A percentile compares a stretch with the other conserved stretches of the same genome.
These are phyloP conservation scores for Arachnomyces sp. DNA, from an alignment of 2,329 filamentous ascomycete genomes.

Conservation along the genomic window DNA sequence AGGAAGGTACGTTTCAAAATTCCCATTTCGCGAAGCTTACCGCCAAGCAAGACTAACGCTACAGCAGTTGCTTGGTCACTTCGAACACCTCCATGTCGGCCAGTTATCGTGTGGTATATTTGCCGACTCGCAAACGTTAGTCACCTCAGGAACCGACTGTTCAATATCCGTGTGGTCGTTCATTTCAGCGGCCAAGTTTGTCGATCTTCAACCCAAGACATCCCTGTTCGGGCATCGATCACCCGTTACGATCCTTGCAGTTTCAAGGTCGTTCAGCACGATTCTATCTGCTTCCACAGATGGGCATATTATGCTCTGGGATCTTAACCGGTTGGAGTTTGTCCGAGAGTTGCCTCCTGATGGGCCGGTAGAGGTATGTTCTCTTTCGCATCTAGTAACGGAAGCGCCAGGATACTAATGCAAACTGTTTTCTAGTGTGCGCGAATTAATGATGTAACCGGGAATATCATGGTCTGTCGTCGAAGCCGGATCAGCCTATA, in stretches of 20 bases:
- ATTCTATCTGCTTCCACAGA: slow-evolving; percentile 77
- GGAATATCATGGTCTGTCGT: slow-evolving; percentile 79
- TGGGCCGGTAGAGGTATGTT: slow-evolving; percentile 41
- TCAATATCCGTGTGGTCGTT: slow-evolving; percentile 80
- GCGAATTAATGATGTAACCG: slow-evolving; percentile 80
- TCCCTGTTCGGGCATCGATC: slow-evolving; percentile 87
- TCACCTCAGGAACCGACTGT: slow-evolving; percentile 89
- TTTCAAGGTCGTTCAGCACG: slow-evolving; percentile 80
- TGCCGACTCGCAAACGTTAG: slow-evolving; percentile 79
- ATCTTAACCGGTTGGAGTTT: slow-evolving; percentile 83
- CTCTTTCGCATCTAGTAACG: slow-evolving; percentile 8
- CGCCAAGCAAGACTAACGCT: background rate
- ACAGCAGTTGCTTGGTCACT: slow-evolving; percentile 63
- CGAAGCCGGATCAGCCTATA: slow-evolving; percentile 69
- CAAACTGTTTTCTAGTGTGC: no score
- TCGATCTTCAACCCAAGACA: slow-evolving; percentile 71
- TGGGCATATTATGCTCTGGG: slow-evolving; percentile 83
- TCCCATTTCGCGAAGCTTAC: background rate
- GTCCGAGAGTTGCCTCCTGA: slow-evolving; percentile 63
- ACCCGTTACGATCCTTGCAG: slow-evolving; percentile 71
- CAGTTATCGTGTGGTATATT: slow-evolving; percentile 79
- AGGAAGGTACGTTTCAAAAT: slow-evolving; percentile 51
- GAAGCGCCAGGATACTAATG: no score
- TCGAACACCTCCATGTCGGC: slow-evolving; percentile 88
- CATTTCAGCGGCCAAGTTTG: slow-evolving; percentile 55